Base-by-base conservation (phyloP, 169 alveolate species). In the Theileria sp. region DNA sequence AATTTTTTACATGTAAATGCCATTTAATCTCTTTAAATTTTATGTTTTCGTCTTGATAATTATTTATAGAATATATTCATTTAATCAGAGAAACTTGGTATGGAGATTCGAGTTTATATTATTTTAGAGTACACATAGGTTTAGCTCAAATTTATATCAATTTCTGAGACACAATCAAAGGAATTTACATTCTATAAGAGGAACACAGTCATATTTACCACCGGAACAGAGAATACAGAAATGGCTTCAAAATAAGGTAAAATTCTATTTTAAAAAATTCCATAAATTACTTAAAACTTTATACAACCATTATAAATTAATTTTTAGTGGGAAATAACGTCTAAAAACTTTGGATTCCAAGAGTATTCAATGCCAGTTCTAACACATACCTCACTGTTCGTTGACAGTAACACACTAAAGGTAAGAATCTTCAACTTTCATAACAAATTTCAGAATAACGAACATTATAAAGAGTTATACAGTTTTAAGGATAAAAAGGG, bases 301-400 rank as follows among this genome's bases (percentile, higher is more conserved):
- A 15, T 9, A n/a, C 7, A 23, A 64, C 0, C 3, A 15, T 38
- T 15, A 3, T 26, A 70, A 74, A 7, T 15, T 7, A 19, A 0
- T 77, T 10, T 8, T 23, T 67, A 83, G 89, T 83, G 89, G 89
- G 38, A 28, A 12, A 0, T 10, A 6, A 62, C 78, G 25, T 77
- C 89, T 1, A 38, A 36, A 30, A 12, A 30, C 50, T 78, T 71
- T 36, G 89, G 89, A 25, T 83, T 83, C 60, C 79, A 79, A 23
- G 89, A 83, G 72, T 83, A 83, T 54, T 83, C 86, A 49, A 17
- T 83, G 74, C 78, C 86, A 15, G 89, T 83, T 49, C 67, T 83
- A 74, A 79, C 89, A 51, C 71, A 76, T 56, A 75, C 87, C 30
- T 68, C 69, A 36, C 49, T 83, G 69, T 83, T 77, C 66, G 36